Evolutionary conservation across 345 rosid species (phyloP).

Genomic region (Citrus mangshanensis): DNA sequence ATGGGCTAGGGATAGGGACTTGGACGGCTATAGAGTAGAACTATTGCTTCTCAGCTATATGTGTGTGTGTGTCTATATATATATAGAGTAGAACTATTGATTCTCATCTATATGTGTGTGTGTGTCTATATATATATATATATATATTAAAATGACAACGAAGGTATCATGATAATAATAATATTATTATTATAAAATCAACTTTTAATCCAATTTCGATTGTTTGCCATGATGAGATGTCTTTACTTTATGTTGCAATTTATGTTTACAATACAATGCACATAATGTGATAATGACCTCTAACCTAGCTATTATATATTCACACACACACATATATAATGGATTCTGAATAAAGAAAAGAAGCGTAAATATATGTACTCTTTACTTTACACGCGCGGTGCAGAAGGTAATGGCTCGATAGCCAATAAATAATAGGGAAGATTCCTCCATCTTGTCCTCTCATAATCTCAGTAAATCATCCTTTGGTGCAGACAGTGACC

Average conservation of each 20-base stretch:
- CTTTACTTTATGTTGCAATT: neutral
- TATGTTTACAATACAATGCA: neutral
- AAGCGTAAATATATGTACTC: too few species aligned
- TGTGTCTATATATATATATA: neutral
- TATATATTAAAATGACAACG: neutral
- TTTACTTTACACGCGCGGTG: too few species aligned
- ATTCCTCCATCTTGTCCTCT: conserved; percentile 22
- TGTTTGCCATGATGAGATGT: neutral
- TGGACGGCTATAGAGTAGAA: neutral
- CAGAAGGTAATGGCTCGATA: neutral
- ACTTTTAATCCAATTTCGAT: neutral
- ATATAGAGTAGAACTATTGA: neutral
- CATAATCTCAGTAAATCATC: conserved; percentile 16
- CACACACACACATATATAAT: too few species aligned
- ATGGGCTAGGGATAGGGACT: neutral
- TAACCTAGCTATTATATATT: neutral
- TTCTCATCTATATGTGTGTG: neutral
- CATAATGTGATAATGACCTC: neutral
- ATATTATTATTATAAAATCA: too few species aligned
- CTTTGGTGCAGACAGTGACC: conserved; percentile 20
- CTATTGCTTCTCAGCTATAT: neutral
- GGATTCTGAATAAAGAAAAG: too few species aligned
- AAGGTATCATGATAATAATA: neutral
- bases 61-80: too few species aligned
- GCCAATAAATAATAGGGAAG: neutral